Evolutionary conservation across 192 early-diverging fungal genomes (phyloP).

Genomic region (Spizellomyces sp.): DNA sequence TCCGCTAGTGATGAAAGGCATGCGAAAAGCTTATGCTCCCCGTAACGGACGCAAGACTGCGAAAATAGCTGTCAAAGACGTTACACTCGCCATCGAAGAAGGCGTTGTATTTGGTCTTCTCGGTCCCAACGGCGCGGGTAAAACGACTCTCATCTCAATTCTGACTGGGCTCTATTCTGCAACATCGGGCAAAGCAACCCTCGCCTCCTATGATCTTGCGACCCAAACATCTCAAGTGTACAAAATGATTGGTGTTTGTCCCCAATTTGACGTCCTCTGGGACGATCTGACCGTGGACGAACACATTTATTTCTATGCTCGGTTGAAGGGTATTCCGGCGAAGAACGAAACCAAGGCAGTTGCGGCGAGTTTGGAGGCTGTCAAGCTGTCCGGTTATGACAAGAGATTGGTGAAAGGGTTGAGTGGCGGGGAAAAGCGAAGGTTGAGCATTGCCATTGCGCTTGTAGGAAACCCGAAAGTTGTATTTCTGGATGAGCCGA

Average conservation of each 20-base stretch:
- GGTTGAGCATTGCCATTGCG: slow-evolving; percentile 54
- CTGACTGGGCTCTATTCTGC: slow-evolving; percentile 70
- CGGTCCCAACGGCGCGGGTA: slow-evolving; percentile 72
- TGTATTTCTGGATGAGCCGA: slow-evolving; percentile 83
- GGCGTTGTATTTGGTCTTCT: slow-evolving; percentile 63
- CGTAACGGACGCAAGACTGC: slow-evolving; percentile 12
- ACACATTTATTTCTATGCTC: slow-evolving; percentile 74
- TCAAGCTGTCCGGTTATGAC: slow-evolving; percentile 58
- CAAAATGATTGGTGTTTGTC: slow-evolving; percentile 71
- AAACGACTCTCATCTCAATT: slow-evolving; percentile 75
- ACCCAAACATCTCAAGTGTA: slow-evolving; percentile 62
- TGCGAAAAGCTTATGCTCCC: slow-evolving; percentile 62
- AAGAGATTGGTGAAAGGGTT: slow-evolving; percentile 61
- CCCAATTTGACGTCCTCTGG: slow-evolving; percentile 78
- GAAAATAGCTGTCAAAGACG: slow-evolving; percentile 68
- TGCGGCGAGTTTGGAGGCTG: slow-evolving; percentile 46
- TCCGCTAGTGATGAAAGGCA: slow-evolving; percentile 63
- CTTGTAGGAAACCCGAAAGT: slow-evolving; percentile 58
- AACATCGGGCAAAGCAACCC: slow-evolving; percentile 60
- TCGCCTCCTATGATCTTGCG: slow-evolving; percentile 60
- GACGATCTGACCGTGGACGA: slow-evolving; percentile 71
- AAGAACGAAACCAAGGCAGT: slow-evolving; percentile 54
- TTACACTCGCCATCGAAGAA: slow-evolving; percentile 64
- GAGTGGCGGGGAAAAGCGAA: slow-evolving; percentile 75
- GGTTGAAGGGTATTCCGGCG: slow-evolving; percentile 69